Evolutionary conservation across 495 filamentous ascomycete species (phyloP), one percentile per base, ranked within the genome.

Genomic region (Penicillium flavigenum): DNA sequence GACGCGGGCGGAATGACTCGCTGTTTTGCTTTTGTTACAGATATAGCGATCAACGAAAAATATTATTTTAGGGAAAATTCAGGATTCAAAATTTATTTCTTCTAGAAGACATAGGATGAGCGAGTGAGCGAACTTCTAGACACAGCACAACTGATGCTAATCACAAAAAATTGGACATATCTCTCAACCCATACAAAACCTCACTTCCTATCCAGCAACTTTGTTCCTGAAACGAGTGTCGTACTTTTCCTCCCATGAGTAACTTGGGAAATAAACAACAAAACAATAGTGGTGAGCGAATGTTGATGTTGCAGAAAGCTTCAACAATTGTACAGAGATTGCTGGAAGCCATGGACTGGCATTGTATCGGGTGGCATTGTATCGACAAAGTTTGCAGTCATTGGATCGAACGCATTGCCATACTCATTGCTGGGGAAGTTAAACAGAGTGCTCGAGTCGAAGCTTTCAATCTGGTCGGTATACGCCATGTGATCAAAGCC

Each of bases 1-100:
- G 55, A 57, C 46, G 46, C 61, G 63, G 58, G 57, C 55, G 58
- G 64, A 64, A 64, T 64, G 61, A 52, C 53, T 10, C 10, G 31
- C 31, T 24, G 14, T 43, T 20, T 44, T 32, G 24, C n/a, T 53
- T 42, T 32, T 11, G 36, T 29, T 42, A 34, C 47, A 31, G 22
- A 20, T 44, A 16, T 20, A 32, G 27, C 9, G 36, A 9, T 39
- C 36, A 32, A 19, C 29, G 17, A 48, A 9, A 39, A 39, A 39
- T 39, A 39, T 38, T 17, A 39, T 9, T 32, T 10, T 34, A 6
- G 10, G 36, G 36, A 17, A 9, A 39, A 17, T 39, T 39, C n/a
- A 12, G 31, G 3, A 14, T 39, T 39, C 5, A 9, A 9, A 26
- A 17, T 39, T 39, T 39, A 39, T 39, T 39, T 2, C n/a, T 39